Evolutionary conservation across 495 filamentous ascomycete species (phyloP), one percentile per base, ranked within the genome.

Genomic region (Penicillium soppii): DNA sequence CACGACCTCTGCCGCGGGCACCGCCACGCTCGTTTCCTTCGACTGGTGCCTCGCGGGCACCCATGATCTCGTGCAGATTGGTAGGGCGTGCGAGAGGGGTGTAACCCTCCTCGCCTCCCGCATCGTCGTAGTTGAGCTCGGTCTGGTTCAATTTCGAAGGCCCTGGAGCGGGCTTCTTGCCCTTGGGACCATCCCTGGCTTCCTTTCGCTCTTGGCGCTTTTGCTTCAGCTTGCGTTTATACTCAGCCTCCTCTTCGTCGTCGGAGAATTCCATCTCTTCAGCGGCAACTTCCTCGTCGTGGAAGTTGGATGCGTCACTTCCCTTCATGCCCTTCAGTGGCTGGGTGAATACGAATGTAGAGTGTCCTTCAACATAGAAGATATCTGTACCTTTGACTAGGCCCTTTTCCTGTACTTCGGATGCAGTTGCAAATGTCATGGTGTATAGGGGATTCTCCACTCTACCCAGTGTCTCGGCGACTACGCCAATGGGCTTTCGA

Each of bases 221-320:
- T 65, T 85, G 72, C 68, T 88, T 88, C 53, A 80, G 62, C 59
- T 83, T 88, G 42, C 75, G 72, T 73, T 87, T 95, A 63, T 89
- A 81, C 58, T 91, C 89, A 6, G 84, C 85, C 66, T 97, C 94
- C 17, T 87, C 87, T 71, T 97, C 94, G 54, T 98, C 94, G 56
- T 97, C 94, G 0, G 91, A 96, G 61, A 97, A 97, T 59, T 97
- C 94, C 26, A 89, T 78, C 62, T 97, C 92, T 13, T 91, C 86
- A 20, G 86, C 87, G 2, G 70, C 81, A n/a, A 90, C 76, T 69
- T 97, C 92, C 61, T 98, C 94, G 57, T 98, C 94, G 63, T 95
- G 84, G 47, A 95, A 74, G 61, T 97, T 96, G 32, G 90, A 95
- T 0, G 94, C 92, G 69, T 98, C 94, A 13, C 90, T 90, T 49